Evolutionary conservation across 2,329 filamentous ascomycete species (phyloP).

Genomic region (Nemania diffusa): DNA sequence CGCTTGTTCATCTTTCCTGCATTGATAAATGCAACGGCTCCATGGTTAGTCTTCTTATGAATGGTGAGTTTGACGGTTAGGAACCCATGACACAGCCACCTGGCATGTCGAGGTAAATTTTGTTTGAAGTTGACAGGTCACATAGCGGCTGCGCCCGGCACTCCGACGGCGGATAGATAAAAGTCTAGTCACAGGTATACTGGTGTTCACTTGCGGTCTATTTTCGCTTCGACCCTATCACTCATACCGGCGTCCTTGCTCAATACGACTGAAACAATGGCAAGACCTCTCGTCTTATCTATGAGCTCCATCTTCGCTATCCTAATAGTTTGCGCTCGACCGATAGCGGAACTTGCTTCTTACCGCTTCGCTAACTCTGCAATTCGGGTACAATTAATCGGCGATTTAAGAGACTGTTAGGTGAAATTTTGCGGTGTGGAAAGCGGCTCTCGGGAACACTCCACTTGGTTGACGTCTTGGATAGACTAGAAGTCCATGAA

Average conservation of each 20-base stretch:
- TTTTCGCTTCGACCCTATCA: neutral
- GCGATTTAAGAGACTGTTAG: neutral
- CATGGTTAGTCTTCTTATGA: neutral
- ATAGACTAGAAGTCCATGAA: neutral
- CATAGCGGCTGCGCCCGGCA: neutral
- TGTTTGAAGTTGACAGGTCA: neutral
- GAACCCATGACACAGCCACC: neutral
- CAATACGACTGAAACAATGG: neutral
- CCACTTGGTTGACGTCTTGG: slow-evolving; percentile 16
- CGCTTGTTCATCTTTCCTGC: neutral
- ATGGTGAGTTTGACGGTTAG: neutral
- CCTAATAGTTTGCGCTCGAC: neutral
- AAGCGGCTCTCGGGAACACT: slow-evolving; percentile 32
- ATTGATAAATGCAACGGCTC: neutral
- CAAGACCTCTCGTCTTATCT: slow-evolving; percentile 2
- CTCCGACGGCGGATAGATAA: neutral
- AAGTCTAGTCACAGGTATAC: neutral
- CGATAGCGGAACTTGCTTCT: neutral
- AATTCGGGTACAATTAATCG: neutral
- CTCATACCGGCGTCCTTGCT: neutral
- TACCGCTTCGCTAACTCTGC: slow-evolving; percentile 5
- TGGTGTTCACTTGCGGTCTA: neutral
- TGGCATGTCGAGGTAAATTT: neutral
- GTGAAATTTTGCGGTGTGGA: slow-evolving; percentile 19
- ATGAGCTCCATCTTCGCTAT: neutral